Evolutionary conservation across 169 alveolate genomes (phyloP).

Genomic region (Plasmodium inui): DNA sequence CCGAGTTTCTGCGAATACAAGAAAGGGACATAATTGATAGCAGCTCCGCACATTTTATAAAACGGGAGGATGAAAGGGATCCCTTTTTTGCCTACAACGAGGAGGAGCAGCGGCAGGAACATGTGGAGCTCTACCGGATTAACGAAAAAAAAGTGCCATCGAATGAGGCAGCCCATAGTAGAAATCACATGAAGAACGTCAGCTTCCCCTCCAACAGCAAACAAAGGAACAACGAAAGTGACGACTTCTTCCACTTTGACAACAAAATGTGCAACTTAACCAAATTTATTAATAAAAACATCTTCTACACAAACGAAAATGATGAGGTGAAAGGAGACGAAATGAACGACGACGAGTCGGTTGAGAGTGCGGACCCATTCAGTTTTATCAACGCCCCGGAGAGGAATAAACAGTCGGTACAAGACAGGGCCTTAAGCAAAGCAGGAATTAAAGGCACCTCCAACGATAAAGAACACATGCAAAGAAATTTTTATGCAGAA

Average conservation of each 20-base stretch:
- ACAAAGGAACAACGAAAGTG: constrained; percentile 14
- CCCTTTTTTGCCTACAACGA: not conserved
- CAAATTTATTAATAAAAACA: constrained; percentile 55
- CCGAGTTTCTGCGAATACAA: constrained; percentile 3
- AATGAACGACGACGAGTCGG: not conserved
- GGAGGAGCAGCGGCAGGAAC: not conserved
- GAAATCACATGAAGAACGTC: not conserved
- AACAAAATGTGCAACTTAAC: constrained; percentile 51
- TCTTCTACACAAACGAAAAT: constrained; percentile 31
- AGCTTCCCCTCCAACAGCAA: not conserved
- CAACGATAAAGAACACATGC: not conserved
- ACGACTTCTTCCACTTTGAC: constrained; percentile 54
- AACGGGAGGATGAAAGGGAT: constrained; percentile 15
- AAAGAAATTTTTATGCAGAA: not conserved
- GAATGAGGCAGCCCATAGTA: not conserved
- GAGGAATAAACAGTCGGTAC: not conserved
- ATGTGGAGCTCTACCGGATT: not conserved
- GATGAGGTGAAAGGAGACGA: not conserved
- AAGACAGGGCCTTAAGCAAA: not conserved
- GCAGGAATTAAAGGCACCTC: not conserved
- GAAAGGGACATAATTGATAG: not conserved
- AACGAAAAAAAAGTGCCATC: not conserved
- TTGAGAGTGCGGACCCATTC: constrained; percentile 44
- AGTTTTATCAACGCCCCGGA: constrained; percentile 1
- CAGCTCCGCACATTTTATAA: not conserved